Conservation (phyloP, 1,284 basidiomycete genomes). For the Coriolopsis trogii region DNA sequence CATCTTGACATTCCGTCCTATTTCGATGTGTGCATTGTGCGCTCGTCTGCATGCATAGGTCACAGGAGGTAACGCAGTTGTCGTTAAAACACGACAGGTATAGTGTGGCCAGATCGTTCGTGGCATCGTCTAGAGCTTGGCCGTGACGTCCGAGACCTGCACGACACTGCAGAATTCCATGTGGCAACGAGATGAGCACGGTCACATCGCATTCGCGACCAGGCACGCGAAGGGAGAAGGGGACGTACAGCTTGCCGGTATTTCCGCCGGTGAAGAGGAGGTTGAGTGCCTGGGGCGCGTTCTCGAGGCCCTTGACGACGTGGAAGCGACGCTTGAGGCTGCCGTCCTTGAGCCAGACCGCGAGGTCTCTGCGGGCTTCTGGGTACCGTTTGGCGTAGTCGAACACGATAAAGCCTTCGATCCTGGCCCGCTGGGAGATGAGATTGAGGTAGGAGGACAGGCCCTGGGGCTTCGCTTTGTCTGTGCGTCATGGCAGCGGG, state of each 20-base stretch:
- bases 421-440: constrained; percentile 75
- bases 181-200: neutral
- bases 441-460: constrained; percentile 64
- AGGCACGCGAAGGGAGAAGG: neutral
- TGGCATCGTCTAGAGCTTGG: constrained; percentile 6
- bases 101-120: too few relatives aligned
- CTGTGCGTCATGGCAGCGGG: constrained; percentile 35
- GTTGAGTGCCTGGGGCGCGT: constrained; percentile 68
- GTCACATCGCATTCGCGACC: neutral
- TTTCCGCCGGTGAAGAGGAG: constrained; percentile 83
- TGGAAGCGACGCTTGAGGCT: constrained; percentile 84
- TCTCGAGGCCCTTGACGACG: constrained; percentile 73
- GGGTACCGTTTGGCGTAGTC: constrained; percentile 66
- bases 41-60: too few relatives aligned
- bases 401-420: constrained; percentile 86
- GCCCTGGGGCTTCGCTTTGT: constrained; percentile 55
- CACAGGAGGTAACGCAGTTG: too few relatives aligned
- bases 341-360: constrained; percentile 63
- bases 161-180: neutral
- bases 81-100: too few relatives aligned
- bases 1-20: too few relatives aligned
- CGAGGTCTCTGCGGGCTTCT: constrained; percentile 57
- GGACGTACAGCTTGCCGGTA: constrained; percentile 77
- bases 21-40: too few relatives aligned
- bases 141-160: constrained; percentile 9